Evolutionary conservation across 257 asterid species (phyloP).

Genomic region (Ajuga chamaepitys): DNA sequence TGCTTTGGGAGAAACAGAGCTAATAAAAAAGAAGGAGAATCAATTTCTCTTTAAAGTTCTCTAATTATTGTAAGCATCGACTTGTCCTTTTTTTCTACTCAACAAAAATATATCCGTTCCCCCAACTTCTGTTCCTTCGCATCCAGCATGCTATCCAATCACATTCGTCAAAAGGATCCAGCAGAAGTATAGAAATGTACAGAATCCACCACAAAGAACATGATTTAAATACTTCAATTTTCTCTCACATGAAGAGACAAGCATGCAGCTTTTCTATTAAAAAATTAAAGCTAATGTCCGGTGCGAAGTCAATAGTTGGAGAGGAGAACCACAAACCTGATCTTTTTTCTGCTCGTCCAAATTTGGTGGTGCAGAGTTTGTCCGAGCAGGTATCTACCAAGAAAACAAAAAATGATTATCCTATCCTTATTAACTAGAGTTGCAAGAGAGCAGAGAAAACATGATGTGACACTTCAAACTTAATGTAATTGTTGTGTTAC

Average conservation of each 20-base stretch:
- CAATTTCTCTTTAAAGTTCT: background rate
- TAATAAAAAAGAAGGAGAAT: background rate
- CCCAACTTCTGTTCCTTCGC: background rate
- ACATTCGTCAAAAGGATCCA: background rate
- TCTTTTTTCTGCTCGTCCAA: slow-evolving; percentile 87
- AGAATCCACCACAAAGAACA: background rate
- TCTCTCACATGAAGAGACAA: background rate
- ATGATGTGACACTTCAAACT: background rate
- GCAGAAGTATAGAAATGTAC: too few relatives aligned
- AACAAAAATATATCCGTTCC: too few relatives aligned
- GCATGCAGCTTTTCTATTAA: background rate
- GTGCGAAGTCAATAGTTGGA: background rate
- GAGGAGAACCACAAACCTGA: slow-evolving; percentile 48
- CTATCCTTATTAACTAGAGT: background rate
- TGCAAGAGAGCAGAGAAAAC: background rate
- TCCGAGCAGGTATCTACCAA: slow-evolving; percentile 78
- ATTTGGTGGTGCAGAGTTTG: slow-evolving; percentile 94
- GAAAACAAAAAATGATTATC: slow-evolving; percentile 12
- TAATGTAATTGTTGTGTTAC: slow-evolving; percentile 25
- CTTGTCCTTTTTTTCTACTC: background rate
- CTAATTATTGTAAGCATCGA: background rate
- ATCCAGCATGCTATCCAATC: background rate
- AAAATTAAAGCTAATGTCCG: background rate
- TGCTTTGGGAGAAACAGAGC: background rate
- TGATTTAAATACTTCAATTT: background rate